Conservation (phyloP, 202 grass and related monocot genomes). For the Eragrostis tef region DNA sequence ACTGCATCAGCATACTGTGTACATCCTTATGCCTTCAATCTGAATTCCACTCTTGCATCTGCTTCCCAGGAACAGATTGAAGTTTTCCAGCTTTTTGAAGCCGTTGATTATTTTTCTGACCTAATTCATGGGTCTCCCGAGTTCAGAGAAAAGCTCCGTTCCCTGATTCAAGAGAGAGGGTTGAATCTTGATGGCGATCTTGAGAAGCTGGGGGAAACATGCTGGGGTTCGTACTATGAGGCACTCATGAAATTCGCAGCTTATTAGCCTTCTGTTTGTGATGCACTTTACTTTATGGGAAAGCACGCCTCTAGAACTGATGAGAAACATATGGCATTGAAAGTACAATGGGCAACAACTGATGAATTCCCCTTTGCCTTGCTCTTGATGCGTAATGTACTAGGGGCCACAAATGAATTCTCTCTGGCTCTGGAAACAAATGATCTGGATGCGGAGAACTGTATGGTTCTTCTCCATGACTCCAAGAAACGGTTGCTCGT, state of each 20-base stretch:
- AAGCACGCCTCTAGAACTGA: neutral
- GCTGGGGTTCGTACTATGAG: constrained; percentile 50
- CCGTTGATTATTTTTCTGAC: constrained; percentile 13
- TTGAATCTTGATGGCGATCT: constrained; percentile 38
- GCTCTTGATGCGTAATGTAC: constrained; percentile 43
- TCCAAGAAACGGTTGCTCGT: constrained; percentile 30
- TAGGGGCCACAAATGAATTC: constrained; percentile 42
- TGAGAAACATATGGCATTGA: constrained; percentile 28
- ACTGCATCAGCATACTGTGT: constrained; percentile 30
- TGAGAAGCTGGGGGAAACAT: constrained; percentile 42
- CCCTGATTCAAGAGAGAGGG: constrained; percentile 35
- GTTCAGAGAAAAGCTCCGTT: constrained; percentile 33
- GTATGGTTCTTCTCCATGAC: constrained; percentile 28
- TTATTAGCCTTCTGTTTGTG: constrained; percentile 28
- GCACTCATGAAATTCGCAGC: constrained; percentile 23
- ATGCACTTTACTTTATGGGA: constrained; percentile 22
- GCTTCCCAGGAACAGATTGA: neutral
- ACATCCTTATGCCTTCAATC: constrained; percentile 29
- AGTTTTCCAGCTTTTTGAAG: constrained; percentile 16
- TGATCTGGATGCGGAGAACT: constrained; percentile 23
- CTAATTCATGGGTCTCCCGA: constrained; percentile 33
- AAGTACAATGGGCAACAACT: constrained; percentile 27
- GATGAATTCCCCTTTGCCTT: constrained; percentile 37
- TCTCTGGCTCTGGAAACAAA: constrained; percentile 38
- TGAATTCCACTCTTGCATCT: constrained; percentile 18